Percentiles rank a stretch among this genome's conserved stretches.
These are phyloP conservation scores for Sanghuangporus sanghuang DNA, from an alignment of 1,284 basidiomycete genomes.

Conservation along the genomic window DNA sequence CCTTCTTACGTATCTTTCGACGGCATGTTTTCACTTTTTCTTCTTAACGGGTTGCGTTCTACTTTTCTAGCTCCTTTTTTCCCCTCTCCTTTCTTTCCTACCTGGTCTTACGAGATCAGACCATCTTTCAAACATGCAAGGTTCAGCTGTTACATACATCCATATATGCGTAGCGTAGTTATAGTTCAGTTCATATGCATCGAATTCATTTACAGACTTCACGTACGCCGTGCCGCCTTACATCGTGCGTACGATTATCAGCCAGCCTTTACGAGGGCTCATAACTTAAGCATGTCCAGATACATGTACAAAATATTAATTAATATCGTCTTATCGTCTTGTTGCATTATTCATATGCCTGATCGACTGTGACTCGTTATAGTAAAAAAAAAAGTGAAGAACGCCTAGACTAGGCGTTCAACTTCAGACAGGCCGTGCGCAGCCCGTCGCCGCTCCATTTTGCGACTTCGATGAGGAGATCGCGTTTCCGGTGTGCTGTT, in stretches of 20 bases:
- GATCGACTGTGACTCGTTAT: not conserved
- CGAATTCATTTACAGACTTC: no score
- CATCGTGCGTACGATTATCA: no score
- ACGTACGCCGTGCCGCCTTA: no score
- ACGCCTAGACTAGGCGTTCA: constrained; percentile 32
- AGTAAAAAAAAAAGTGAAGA: not conserved
- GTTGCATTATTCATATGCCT: not conserved
- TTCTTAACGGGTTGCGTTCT: not conserved
- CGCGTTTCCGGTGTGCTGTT: constrained; percentile 67
- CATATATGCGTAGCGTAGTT: no score
- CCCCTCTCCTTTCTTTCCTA: not conserved
- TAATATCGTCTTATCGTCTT: not conserved
- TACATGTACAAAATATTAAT: no score
- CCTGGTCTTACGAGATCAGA: not conserved
- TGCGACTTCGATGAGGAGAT: constrained; percentile 65
- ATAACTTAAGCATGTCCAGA: no score
- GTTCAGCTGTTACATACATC: not conserved
- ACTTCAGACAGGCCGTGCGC: constrained; percentile 71
- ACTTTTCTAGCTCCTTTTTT: not conserved
- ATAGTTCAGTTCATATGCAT: no score
- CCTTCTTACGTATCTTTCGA: not conserved
- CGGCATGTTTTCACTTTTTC: not conserved
- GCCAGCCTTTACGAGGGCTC: no score
- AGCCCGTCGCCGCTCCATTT: constrained; percentile 81
- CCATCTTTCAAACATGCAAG: not conserved